These are phyloP conservation scores for Pseudocercospora fuligena DNA, from an alignment of 2,329 filamentous ascomycete genomes.

Conservation along the genomic window DNA sequence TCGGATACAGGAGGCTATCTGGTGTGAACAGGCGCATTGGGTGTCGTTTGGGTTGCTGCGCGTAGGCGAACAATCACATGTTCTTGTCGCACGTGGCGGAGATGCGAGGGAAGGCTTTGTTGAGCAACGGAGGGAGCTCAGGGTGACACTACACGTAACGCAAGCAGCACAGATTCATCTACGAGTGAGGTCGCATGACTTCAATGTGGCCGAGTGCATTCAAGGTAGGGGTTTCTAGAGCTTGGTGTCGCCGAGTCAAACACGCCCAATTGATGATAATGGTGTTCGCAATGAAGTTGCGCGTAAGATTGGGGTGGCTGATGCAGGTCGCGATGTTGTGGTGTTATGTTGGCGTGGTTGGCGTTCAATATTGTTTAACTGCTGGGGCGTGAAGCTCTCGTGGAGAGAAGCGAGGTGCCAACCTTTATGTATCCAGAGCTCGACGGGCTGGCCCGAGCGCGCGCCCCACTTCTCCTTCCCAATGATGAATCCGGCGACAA, in stretches of 20 bases:
- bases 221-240: conserved; percentile 17
- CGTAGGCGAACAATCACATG: conserved; percentile 28
- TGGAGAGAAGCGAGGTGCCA: not conserved
- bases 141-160: conserved; percentile 28
- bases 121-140: conserved; percentile 15
- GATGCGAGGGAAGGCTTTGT: not conserved
- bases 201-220: conserved; percentile 22
- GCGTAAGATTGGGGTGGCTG: not conserved
- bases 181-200: conserved; percentile 29
- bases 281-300: not conserved
- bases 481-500: not conserved
- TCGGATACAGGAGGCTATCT: conserved; percentile 78
- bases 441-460: not conserved
- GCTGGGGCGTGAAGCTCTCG: not conserved
- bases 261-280: not conserved
- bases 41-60: conserved; percentile 13
- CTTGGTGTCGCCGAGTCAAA: conserved; percentile 15
- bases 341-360: not conserved
- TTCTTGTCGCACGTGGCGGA: conserved; percentile 29
- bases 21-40: conserved; percentile 57
- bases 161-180: conserved; percentile 29
- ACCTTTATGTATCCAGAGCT: not conserved
- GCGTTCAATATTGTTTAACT: not conserved
- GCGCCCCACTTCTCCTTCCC: not conserved
- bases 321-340: not conserved